These are phyloP conservation scores for Astrothelium macrocarpum DNA, from an alignment of 495 filamentous ascomycete genomes.

Conservation along the genomic window DNA sequence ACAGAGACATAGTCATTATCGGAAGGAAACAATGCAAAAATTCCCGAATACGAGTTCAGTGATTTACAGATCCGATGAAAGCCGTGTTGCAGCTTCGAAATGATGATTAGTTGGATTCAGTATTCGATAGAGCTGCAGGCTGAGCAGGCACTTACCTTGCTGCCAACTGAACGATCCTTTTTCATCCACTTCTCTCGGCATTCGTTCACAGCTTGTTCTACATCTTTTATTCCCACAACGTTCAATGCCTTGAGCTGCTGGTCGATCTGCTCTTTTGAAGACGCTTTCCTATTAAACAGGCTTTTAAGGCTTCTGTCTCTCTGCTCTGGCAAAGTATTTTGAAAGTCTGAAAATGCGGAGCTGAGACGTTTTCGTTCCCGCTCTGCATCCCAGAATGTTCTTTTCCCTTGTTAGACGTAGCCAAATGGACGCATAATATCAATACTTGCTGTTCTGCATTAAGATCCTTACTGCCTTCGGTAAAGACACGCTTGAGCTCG, in stretches of 20 bases:
- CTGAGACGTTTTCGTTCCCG: not conserved
- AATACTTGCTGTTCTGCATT: no score
- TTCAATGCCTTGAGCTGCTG: not conserved
- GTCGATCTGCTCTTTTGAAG: not conserved
- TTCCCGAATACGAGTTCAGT: not conserved
- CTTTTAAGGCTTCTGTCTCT: not conserved
- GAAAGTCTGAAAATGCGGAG: not conserved
- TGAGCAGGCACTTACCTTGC: not conserved
- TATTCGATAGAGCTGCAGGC: not conserved
- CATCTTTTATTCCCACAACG: not conserved
- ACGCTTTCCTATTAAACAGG: not conserved
- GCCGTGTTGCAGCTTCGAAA: not conserved
- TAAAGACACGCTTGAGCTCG: not conserved
- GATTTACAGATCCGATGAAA: not conserved
- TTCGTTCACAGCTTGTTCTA: not conserved
- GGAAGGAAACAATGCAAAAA: constrained; percentile 14
- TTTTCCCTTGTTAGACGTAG: not conserved
- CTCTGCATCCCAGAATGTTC: not conserved
- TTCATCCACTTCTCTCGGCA: not conserved
- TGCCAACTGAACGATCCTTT: not conserved
- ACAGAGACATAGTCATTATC: constrained; percentile 20
- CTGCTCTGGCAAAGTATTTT: not conserved
- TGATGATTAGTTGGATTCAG: not conserved
- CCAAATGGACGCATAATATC: not conserved
- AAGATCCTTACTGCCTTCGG: not conserved